phyloP scores from a whole-genome alignment of 2,329 filamentous ascomycete genomes.

The Endoconidiophora laricicola region DNA sequence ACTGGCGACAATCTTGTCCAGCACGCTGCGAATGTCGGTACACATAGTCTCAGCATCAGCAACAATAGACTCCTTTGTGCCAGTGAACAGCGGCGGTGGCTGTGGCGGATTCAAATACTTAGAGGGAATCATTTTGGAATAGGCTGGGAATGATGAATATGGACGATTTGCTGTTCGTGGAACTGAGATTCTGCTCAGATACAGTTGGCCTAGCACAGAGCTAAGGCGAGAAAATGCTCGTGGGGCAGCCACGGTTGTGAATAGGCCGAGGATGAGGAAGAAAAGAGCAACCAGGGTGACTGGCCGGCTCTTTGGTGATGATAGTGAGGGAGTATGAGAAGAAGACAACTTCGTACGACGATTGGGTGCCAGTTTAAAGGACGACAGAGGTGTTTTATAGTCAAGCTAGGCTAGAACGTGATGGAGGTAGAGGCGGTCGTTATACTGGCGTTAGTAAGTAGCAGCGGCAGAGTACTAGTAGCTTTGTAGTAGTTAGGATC shows the following conservation, averaged over 20 bases:
- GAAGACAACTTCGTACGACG: neutral
- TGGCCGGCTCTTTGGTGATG: slow-evolving; percentile 8
- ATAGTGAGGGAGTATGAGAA: neutral
- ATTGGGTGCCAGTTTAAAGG: slow-evolving; percentile 6
- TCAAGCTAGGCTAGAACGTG: neutral
- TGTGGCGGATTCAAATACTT: slow-evolving; percentile 62
- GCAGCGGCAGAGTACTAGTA: no score
- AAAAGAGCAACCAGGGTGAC: slow-evolving; percentile 26
- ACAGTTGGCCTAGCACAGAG: slow-evolving; percentile 39
- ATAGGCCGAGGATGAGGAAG: slow-evolving; percentile 36
- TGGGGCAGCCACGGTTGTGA: slow-evolving; percentile 51
- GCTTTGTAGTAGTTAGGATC: no score
- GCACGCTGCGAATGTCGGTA: slow-evolving; percentile 41
- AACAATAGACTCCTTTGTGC: slow-evolving; percentile 52
- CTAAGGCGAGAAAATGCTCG: slow-evolving; percentile 41
- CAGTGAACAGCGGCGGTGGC: slow-evolving; percentile 60
- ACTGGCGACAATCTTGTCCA: slow-evolving; percentile 52
- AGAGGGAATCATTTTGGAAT: slow-evolving; percentile 39
- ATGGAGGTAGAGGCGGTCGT: neutral
- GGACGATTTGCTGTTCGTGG: slow-evolving; percentile 16
- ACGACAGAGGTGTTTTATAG: slow-evolving; percentile 1
- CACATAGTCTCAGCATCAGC: slow-evolving; percentile 51
- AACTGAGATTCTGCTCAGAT: slow-evolving; percentile 21
- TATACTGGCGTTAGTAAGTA: no score
- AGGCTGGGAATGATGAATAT: slow-evolving; percentile 9